A percentile compares a stretch with the other conserved stretches of the same genome.
Conservation (phyloP, 192 early-diverging fungal species). For the Podila clonocystis region DNA sequence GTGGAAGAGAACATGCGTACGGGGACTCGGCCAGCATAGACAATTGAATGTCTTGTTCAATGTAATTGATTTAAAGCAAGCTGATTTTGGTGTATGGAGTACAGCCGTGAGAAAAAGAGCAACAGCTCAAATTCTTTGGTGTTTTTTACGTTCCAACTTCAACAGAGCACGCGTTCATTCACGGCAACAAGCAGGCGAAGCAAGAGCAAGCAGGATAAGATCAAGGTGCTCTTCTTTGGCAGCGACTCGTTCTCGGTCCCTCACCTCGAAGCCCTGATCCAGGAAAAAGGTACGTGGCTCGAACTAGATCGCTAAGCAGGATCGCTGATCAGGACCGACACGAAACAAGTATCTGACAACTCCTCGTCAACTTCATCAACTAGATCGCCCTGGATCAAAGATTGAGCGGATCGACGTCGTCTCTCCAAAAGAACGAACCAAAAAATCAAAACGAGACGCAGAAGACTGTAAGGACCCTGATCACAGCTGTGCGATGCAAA, state of each 20-base stretch:
- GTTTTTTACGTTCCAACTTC: no score
- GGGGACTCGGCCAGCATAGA: no score
- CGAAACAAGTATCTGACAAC: constrained; percentile 4
- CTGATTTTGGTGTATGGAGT: background rate
- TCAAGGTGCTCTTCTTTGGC: constrained; percentile 85
- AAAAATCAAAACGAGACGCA: constrained; percentile 40
- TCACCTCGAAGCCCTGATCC: constrained; percentile 66
- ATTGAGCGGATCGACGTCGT: constrained; percentile 49
- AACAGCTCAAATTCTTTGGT: no score
- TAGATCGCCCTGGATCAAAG: constrained; percentile 49
- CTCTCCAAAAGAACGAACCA: constrained; percentile 36
- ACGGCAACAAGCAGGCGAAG: background rate
- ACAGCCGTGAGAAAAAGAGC: no score
- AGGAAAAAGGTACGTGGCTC: constrained; percentile 58
- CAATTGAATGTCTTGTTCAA: background rate
- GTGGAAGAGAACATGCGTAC: no score
- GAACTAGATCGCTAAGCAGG: no score
- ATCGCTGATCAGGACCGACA: constrained; percentile 12
- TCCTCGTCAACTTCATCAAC: constrained; percentile 45
- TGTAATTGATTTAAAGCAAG: background rate
- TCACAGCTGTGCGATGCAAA: no score
- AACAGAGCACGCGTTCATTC: no score
- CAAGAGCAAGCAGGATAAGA: constrained; percentile 9
- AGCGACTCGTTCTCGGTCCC: constrained; percentile 82
- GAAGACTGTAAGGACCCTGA: constrained; percentile 27